A percentile compares a stretch with the other conserved stretches of the same genome.
These are phyloP conservation scores for Rachicladosporium sp. DNA, from an alignment of 2,329 filamentous ascomycete species.

Conservation along the genomic window DNA sequence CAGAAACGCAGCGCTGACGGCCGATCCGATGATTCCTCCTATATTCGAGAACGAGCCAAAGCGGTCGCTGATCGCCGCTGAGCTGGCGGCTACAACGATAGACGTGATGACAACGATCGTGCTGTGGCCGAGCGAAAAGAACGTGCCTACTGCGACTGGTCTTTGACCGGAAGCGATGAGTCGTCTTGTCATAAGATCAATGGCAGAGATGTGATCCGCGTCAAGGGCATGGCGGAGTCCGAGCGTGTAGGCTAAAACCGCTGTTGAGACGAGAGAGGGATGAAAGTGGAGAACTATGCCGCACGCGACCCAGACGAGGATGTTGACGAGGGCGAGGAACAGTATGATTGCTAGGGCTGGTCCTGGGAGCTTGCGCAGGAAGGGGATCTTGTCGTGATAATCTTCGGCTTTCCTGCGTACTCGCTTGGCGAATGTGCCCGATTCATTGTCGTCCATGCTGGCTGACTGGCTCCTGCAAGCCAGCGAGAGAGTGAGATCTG, in stretches of 20 bases:
- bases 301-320: conserved; percentile 45
- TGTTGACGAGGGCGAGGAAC: conserved; percentile 41
- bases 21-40: conserved; percentile 81
- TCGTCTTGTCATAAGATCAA: conserved; percentile 86
- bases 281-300: conserved; percentile 41
- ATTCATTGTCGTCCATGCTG: conserved; percentile 2
- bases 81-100: conserved; percentile 81
- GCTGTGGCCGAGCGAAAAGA: conserved; percentile 86
- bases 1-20: conserved; percentile 71
- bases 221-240: conserved; percentile 91
- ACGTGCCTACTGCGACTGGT: conserved; percentile 86
- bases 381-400: conserved; percentile 42
- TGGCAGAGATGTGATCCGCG: conserved; percentile 86
- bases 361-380: conserved; percentile 44
- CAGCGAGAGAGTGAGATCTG: neutral
- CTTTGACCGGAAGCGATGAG: conserved; percentile 74
- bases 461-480: neutral
- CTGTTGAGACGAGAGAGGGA: conserved; percentile 57
- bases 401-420: conserved; percentile 10
- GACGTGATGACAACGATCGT: conserved; percentile 89
- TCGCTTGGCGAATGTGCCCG: neutral
- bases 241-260: conserved; percentile 75
- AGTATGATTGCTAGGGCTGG: conserved; percentile 45
- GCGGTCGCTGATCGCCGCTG: conserved; percentile 64
- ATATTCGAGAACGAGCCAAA: conserved; percentile 71